Evolutionary conservation across 176 grass and related monocot species (phyloP), one percentile per base, ranked within the genome.

Genomic region (Ensete ventricosum): DNA sequence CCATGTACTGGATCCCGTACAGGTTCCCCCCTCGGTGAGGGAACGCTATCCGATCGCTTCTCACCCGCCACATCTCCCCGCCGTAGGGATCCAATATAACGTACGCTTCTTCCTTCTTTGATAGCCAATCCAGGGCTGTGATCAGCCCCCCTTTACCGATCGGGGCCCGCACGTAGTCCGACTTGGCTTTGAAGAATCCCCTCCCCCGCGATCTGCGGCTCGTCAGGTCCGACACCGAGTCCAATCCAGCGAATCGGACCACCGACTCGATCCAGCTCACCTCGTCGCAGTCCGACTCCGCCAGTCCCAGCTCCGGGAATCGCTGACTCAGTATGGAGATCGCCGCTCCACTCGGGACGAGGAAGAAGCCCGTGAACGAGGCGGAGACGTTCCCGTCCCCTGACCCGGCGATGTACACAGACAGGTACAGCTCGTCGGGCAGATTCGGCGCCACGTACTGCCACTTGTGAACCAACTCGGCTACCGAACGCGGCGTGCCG

Each of bases 71-170:
- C 92, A 92, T 92, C 53, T 80, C 82, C 0, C 87, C 89, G 1
- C 92, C 89, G 50, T 96, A 96, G 1, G 89, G 87, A 53, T 96
- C 89, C 1, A 87, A 50, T 48, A 79, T 67, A 25, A 92, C 68
- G 13, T 76, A 81, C 8, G 81, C 87, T 8, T 14, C 26, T 0
- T 64, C 69, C 13, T 83, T 80, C 3, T 4, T 14, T 1, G 89
- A 82, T 11, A 96, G 19, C 53, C 60, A 48, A 7, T 25, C 77
- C 4, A 84, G 22, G 57, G 86, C 78, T 9, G 11, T 52, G n/a
- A 77, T 22, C 27, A 82, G 16, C 72, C 65, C 83, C 0, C 1
- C 7, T n/a, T n/a, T 62, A 0, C 58, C 63, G 57, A 90, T 88
- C 12, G 85, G 81, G 0, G 73, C 11, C 0, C 17, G 64, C 54